Percentiles rank a stretch among this genome's conserved stretches.
phyloP scores from a whole-genome alignment of 2,329 filamentous ascomycete genomes.

The Coleophoma cylindrospora region DNA sequence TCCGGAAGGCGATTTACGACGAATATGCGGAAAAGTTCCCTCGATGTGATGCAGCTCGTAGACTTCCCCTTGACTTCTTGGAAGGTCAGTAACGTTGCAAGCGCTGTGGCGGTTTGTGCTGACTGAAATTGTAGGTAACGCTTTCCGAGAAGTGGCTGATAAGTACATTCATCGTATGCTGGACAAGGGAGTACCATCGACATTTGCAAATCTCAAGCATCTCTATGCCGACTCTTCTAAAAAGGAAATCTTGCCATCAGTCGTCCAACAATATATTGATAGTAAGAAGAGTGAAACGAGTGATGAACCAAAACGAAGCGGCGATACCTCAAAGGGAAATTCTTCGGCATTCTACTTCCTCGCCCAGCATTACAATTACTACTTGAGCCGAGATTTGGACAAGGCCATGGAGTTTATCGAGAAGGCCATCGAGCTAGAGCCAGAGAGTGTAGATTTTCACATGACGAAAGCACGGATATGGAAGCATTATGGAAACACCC shows the following conservation, averaged over 20 bases:
- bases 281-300: slow-evolving; percentile 42
- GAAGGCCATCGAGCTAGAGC: slow-evolving; percentile 73
- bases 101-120: no score
- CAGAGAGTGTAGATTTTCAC: slow-evolving; percentile 82
- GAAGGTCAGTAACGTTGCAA: slow-evolving; percentile 44
- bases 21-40: slow-evolving; percentile 78
- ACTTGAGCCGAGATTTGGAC: slow-evolving; percentile 74
- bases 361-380: slow-evolving; percentile 95
- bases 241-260: slow-evolving; percentile 65
- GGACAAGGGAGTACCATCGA: slow-evolving; percentile 88
- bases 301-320: slow-evolving; percentile 33
- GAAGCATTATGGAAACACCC: slow-evolving; percentile 80
- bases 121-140: slow-evolving; percentile 50
- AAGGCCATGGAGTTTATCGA: slow-evolving; percentile 83
- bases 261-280: slow-evolving; percentile 75
- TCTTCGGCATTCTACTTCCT: slow-evolving; percentile 87
- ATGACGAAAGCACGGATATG: slow-evolving; percentile 94
- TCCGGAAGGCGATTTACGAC: slow-evolving; percentile 71
- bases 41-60: slow-evolving; percentile 76
- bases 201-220: slow-evolving; percentile 94
- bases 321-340: slow-evolving; percentile 57
- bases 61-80: slow-evolving; percentile 86
- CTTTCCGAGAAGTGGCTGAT: slow-evolving; percentile 74
- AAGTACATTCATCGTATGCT: slow-evolving; percentile 80
- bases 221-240: slow-evolving; percentile 78